Base-by-base conservation (phyloP, 139 green algal genomes). In the Chlorella vulgaris region DNA sequence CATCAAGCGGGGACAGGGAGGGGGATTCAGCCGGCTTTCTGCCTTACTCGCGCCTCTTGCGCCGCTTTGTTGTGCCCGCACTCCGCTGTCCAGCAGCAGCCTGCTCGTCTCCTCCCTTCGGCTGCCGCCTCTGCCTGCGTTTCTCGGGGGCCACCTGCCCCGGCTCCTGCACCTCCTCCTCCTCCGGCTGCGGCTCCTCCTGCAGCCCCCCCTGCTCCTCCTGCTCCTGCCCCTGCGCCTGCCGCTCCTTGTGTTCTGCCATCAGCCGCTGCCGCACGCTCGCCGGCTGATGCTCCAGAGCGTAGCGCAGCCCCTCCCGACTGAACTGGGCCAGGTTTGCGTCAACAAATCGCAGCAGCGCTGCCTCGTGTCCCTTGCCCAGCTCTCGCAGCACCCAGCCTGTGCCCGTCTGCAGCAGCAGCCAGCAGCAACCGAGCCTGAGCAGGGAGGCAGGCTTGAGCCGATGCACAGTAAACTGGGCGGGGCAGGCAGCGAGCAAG, bases 371-470 rank as follows among this genome's bases (percentile, higher is more conserved):
- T 7, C 50, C 61, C 63, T 83, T 83, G 42, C 77, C 77, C 29
- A 83, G 21, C 66, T 83, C 62, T 38, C 77, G 77, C 40, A 83
- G 77, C 77, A 83, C 67, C 77, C 77, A 83, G 29, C 77, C 77
- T 7, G 77, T 67, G 50, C 75, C 62, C 4, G 62, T 61, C 67
- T 65, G 67, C 40, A 76, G n/a, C 40, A 76, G n/a, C 18, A 39
- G 18, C n/a, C 21, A 29, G 36, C 51, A 68, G 38, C 21, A 68
- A 29, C 13, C 3, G 24, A 29, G 22, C 26, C 26, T 38, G 26
- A 33, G 3, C 4, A 68, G 36, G 42, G 50, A n/a, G 50, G 39
- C 38, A 42, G 38, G n/a, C 19, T 47, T 47, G 28, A 29, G 51
- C 39, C 28, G 55, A 13, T 71, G 1, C 2, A 21, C 18, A 26